Evolutionary conservation across 305 asterid genomes (phyloP), one percentile per base, ranked within the genome.

Genomic region (Fraxinus nigra): DNA sequence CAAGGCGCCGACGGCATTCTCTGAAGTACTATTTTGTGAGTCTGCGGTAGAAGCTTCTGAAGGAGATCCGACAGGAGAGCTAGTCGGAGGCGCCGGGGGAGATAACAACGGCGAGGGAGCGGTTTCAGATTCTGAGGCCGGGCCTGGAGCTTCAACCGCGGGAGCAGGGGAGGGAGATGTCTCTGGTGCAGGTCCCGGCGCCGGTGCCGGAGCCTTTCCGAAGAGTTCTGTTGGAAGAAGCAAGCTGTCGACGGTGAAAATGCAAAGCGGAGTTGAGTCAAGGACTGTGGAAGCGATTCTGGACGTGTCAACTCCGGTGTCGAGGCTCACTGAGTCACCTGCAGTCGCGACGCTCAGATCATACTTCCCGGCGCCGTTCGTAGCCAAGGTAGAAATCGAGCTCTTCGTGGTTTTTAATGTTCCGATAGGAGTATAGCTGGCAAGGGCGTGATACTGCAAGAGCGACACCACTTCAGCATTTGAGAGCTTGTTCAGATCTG

Each of bases 181-280:
- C 61, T 90, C 98, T 13, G 98, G 92, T 0, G 93, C 94, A 3
- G 92, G 98, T 11, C 93, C 95, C 0, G 98, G 98, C 0, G 98
- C 95, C 61, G 98, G 95, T 0, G 98, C 81, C 0, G 98, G 98
- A 43, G 98, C 86, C 77, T 80, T 85, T 0, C 98, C 99, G 87
- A 90, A 95, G 32, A 95, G 89, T 85, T 95, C 99, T 3, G 85
- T 88, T 1, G 99, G 99, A 2, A 95, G 97, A 43, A 95, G 94
- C 59, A 95, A 78, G 43, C 85, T 91, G 20, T 95, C 99, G 32
- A 95, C 93, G 24, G 97, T 94, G 90, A 90, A 94, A 82, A 95
- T 93, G 84, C 91, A 88, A 82, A 95, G 88, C 7, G 99, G 99
- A 2, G 99, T 92, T 0, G 97, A 87, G 74, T 95, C 99, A 43